Evolutionary conservation across 2,329 filamentous ascomycete species (phyloP).

Genomic region (Pseudophaeomoniella oleicola): DNA sequence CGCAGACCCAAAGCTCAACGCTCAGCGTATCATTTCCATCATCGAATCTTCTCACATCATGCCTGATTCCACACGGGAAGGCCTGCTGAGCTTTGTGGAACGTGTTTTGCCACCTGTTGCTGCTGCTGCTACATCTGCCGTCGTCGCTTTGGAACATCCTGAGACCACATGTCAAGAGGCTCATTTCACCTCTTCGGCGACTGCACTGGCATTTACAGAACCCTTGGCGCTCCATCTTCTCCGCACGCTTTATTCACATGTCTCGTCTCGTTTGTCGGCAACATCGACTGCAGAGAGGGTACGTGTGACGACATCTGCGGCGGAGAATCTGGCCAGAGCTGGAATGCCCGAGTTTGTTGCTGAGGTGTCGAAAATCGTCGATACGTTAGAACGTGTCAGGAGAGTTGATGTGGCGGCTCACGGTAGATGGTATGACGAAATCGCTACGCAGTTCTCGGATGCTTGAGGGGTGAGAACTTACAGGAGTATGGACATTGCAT

Average conservation of each 20-base stretch:
- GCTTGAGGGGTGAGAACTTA: slow-evolving; percentile 1
- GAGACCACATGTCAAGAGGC: slow-evolving; percentile 1
- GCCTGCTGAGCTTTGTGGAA: slow-evolving; percentile 30
- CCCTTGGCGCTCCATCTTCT: slow-evolving; percentile 47
- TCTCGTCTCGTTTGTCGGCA: slow-evolving; percentile 40
- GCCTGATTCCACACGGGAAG: slow-evolving; percentile 27
- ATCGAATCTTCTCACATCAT: slow-evolving; percentile 34
- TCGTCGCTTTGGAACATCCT: not conserved
- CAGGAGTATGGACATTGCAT: not conserved
- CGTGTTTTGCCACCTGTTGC: slow-evolving; percentile 41
- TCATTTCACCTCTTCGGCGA: slow-evolving; percentile 13
- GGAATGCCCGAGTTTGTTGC: slow-evolving; percentile 48
- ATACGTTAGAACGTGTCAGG: slow-evolving; percentile 40
- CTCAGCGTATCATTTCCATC: slow-evolving; percentile 27
- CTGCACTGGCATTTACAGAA: slow-evolving; percentile 42
- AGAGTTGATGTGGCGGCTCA: slow-evolving; percentile 46
- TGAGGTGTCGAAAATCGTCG: slow-evolving; percentile 44
- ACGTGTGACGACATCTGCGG: slow-evolving; percentile 41
- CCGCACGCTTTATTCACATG: slow-evolving; percentile 42
- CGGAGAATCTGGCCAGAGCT: slow-evolving; percentile 41
- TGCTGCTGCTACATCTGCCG: slow-evolving; percentile 18
- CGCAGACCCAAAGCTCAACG: slow-evolving; percentile 19
- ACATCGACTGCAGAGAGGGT: slow-evolving; percentile 45
- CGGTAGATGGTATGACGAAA: slow-evolving; percentile 40
- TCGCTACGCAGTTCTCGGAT: slow-evolving; percentile 24